These are phyloP conservation scores for Nevesoporus exiguus DNA, from an alignment of 768 basidiomycete genomes.

Conservation along the genomic window DNA sequence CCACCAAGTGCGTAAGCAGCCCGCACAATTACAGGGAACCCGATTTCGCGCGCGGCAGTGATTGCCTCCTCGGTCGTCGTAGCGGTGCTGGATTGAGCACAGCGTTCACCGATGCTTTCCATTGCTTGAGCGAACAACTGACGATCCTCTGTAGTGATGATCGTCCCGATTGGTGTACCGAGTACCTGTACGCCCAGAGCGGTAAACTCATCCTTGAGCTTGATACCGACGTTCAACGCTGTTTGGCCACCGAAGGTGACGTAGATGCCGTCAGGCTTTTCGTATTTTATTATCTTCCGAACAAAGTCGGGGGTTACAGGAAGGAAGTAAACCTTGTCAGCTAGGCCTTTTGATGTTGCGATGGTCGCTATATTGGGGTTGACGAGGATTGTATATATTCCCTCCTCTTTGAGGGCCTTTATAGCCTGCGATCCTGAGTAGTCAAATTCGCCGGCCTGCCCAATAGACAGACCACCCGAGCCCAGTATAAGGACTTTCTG, in stretches of 20 bases:
- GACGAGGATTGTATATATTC: conserved; percentile 97
- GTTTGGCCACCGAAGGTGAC: conserved; percentile 99
- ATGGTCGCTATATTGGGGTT: conserved; percentile 99
- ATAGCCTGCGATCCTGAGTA: conserved; percentile 99
- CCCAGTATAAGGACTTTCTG: conserved; percentile 96
- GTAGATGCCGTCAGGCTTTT: conserved; percentile 98
- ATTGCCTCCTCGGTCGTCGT: conserved; percentile 84
- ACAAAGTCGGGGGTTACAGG: conserved; percentile 98
- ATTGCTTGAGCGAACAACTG: conserved; percentile 92
- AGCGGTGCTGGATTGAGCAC: conserved; percentile 85
- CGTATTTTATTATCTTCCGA: conserved; percentile 96
- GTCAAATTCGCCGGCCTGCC: conserved; percentile 99
- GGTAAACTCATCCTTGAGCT: conserved; percentile 95
- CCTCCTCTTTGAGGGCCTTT: conserved; percentile 98
- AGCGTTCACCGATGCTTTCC: conserved; percentile 94
- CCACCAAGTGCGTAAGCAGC: conserved; percentile 97
- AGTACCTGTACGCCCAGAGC: conserved; percentile 88
- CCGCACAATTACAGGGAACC: conserved; percentile 94
- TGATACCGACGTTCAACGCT: conserved; percentile 93
- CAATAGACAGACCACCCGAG: conserved; percentile 96
- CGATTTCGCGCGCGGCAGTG: conserved; percentile 77
- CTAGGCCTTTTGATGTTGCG: conserved; percentile 93
- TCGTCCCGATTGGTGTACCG: conserved; percentile 94
- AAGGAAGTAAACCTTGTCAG: conserved; percentile 99
- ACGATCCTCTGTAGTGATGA: conserved; percentile 96